phyloP scores from a whole-genome alignment of 2,329 filamentous ascomycete genomes.

The Colletotrichum musicola region DNA sequence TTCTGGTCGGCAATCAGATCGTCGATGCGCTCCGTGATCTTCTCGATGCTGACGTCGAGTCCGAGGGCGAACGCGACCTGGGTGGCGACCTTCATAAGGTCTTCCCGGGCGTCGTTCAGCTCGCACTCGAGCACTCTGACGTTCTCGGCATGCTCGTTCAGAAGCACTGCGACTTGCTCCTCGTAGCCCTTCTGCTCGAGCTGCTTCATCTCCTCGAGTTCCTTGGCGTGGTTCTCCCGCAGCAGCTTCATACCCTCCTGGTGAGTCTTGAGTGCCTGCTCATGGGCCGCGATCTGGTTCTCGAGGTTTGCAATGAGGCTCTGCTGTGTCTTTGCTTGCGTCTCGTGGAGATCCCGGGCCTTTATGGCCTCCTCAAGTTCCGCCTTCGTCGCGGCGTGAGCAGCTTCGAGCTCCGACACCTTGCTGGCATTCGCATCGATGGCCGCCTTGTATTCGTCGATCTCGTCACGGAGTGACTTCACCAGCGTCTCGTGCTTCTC shows the following conservation, averaged over 20 bases:
- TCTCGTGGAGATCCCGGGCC: conserved; percentile 65
- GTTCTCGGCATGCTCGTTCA: conserved; percentile 70
- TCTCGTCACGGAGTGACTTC: conserved; percentile 75
- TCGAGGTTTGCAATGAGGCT: conserved; percentile 66
- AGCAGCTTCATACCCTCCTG: conserved; percentile 65
- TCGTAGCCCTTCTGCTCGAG: conserved; percentile 69
- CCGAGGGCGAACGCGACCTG: conserved; percentile 72
- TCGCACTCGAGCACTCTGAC: conserved; percentile 70
- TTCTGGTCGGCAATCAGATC: conserved; percentile 70
- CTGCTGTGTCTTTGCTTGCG: conserved; percentile 60
- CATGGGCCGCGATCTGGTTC: conserved; percentile 70
- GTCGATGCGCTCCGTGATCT: conserved; percentile 73
- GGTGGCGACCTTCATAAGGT: conserved; percentile 73
- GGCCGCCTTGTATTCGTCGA: conserved; percentile 83
- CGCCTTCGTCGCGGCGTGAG: conserved; percentile 73
- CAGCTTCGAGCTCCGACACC: conserved; percentile 80
- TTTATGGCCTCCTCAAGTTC: conserved; percentile 77
- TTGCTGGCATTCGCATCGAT: conserved; percentile 77
- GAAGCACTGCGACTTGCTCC: conserved; percentile 68
- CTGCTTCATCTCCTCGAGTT: conserved; percentile 62
- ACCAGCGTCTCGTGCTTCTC: conserved; percentile 71
- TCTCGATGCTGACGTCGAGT: conserved; percentile 75
- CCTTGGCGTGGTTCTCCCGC: conserved; percentile 62
- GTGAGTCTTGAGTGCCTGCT: conserved; percentile 67
- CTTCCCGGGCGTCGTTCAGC: conserved; percentile 73